Evolutionary conservation across 345 rosid species (phyloP), one percentile per base, ranked within the genome.

Genomic region (Hibiscus syriacus): DNA sequence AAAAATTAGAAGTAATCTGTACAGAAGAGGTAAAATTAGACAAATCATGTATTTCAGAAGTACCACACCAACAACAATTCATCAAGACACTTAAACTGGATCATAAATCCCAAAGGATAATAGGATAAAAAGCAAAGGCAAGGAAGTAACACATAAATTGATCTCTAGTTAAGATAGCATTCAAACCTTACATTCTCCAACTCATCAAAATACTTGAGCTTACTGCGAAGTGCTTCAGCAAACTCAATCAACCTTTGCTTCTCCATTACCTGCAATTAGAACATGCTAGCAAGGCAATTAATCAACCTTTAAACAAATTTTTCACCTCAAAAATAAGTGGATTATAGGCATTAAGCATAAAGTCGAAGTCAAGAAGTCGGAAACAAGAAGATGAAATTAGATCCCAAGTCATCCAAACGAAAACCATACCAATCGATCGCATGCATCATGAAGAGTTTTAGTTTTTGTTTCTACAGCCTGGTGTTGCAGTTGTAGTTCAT

Each of bases 111-210:
- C 10, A 63, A 43, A 66, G 43, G 17, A 32, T 11, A 52, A 17
- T 25, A 67, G 39, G 65, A 26, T 52, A n/a, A 2, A 56, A n/a
- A 26, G n/a, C 4, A 66, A 55, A 54, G 43, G 60, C 46, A 72
- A 34, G 4, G 8, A 32, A 72, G 25, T 5, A 46, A 58, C 45
- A 49, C 34, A 46, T 58, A 39, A 58, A 52, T 25, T 5, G 29
- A 56, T 70, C 29, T 68, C 64, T 76, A 74, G 72, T 29, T 57
- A 72, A 73, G 86, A 67, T 43, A 85, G 81, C 64, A 74, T 72
- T 76, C 84, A 84, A 85, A 83, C 87, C 97, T 86, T 87, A 94
- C 99, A 84, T 94, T 91, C 92, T 94, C 99, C 95, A 94, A 79
- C 83, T 94, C 99, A 82, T 91, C 99, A 81, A 94, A 94, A 82